Percentiles rank a stretch among this genome's conserved stretches.
These are phyloP conservation scores for Solanum habrochaites DNA, from an alignment of 257 asterid genomes.

Conservation along the genomic window DNA sequence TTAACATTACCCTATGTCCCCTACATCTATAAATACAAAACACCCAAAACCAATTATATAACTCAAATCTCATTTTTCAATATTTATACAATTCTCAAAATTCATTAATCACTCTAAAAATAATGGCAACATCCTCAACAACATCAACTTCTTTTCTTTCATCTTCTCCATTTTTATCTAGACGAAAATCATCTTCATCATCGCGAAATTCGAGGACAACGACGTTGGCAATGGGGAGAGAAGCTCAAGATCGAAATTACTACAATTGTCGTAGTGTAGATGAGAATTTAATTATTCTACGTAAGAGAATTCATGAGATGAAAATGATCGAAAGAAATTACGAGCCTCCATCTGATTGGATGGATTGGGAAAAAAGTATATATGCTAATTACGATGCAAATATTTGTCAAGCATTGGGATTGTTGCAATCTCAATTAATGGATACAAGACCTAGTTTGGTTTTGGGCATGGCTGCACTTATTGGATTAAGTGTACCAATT, in stretches of 20 bases:
- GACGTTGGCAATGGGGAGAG: slow-evolving; percentile 3
- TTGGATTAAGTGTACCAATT: slow-evolving; percentile 13
- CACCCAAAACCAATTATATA: background rate
- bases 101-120: background rate
- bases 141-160: background rate
- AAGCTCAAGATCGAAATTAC: background rate
- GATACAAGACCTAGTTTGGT: slow-evolving; percentile 23
- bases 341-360: slow-evolving; percentile 26
- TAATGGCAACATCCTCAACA: slow-evolving; percentile 2
- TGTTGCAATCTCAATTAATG: slow-evolving; percentile 17
- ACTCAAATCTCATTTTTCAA: background rate
- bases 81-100: background rate
- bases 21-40: background rate
- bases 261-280: slow-evolving; percentile 7
- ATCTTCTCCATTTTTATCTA: background rate
- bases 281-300: slow-evolving; percentile 15
- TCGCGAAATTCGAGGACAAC: background rate
- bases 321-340: slow-evolving; percentile 21
- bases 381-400: slow-evolving; percentile 1
- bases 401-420: slow-evolving; percentile 24
- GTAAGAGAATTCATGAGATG: slow-evolving; percentile 24
- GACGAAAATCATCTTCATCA: background rate
- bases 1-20: background rate
- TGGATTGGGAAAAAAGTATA: slow-evolving; percentile 31
- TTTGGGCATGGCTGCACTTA: slow-evolving; percentile 13